Conservation (phyloP, 2,329 filamentous ascomycete genomes). For the Trichoderma koningiopsis region DNA sequence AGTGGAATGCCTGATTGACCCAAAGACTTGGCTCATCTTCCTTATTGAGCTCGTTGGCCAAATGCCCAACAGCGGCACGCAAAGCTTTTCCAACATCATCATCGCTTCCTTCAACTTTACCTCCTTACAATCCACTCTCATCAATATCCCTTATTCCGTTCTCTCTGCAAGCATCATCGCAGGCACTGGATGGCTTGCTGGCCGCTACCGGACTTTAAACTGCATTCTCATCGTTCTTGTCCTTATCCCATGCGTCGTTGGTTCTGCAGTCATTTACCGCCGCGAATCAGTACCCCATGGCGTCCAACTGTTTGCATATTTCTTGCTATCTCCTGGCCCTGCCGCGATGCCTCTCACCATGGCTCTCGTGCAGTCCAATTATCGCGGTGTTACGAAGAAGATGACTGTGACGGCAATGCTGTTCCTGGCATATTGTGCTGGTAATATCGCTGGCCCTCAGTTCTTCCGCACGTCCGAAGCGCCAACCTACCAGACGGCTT, state of each 20-base stretch:
- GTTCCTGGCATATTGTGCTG: slow-evolving; percentile 58
- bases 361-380: slow-evolving; percentile 58
- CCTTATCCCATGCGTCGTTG: slow-evolving; percentile 54
- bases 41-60: slow-evolving; percentile 55
- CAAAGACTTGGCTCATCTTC: slow-evolving; percentile 63
- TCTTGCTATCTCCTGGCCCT: slow-evolving; percentile 56
- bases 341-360: slow-evolving; percentile 57
- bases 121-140: slow-evolving; percentile 54
- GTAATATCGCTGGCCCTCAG: slow-evolving; percentile 59
- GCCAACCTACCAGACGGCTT: slow-evolving; percentile 56
- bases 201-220: slow-evolving; percentile 53
- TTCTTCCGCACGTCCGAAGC: slow-evolving; percentile 54
- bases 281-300: slow-evolving; percentile 45
- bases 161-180: slow-evolving; percentile 52
- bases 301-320: slow-evolving; percentile 59
- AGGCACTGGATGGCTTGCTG: slow-evolving; percentile 53
- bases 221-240: slow-evolving; percentile 54
- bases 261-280: slow-evolving; percentile 56
- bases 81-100: slow-evolving; percentile 61
- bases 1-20: slow-evolving; percentile 56
- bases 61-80: slow-evolving; percentile 64
- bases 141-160: slow-evolving; percentile 62
- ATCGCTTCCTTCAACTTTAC: slow-evolving; percentile 59
- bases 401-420: slow-evolving; percentile 60
- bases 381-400: slow-evolving; percentile 61